Evolutionary conservation across 495 filamentous ascomycete genomes (phyloP).

Genomic region (Penicillium tannophilum): DNA sequence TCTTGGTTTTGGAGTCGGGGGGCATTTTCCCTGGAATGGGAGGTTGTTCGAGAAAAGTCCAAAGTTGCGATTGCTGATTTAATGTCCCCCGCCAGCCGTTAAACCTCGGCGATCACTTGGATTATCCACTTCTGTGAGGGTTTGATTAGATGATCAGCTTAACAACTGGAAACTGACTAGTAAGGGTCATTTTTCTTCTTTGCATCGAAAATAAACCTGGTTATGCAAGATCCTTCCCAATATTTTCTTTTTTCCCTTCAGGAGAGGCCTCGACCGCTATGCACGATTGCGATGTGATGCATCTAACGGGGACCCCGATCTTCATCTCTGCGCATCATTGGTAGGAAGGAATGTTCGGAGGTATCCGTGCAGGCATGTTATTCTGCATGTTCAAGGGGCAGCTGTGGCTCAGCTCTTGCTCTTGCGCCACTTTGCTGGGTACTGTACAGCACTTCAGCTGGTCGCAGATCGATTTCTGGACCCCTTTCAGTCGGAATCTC

Average conservation of each 20-base stretch:
- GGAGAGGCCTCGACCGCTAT: neutral
- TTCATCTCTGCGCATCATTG: neutral
- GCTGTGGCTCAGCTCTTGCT: neutral
- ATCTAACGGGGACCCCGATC: constrained; percentile 1
- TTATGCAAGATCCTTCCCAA: neutral
- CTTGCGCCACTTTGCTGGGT: neutral
- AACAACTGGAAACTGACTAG: too few species aligned
- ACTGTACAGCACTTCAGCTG: neutral
- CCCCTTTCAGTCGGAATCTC: neutral
- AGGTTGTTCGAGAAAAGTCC: constrained; percentile 1
- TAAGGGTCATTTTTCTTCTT: too few species aligned
- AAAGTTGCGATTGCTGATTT: neutral
- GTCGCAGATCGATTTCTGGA: neutral
- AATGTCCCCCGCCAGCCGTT: neutral
- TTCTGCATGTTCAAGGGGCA: neutral
- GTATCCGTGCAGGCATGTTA: too few species aligned
- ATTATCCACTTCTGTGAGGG: too few species aligned
- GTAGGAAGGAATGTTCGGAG: constrained; percentile 1
- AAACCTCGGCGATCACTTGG: neutral
- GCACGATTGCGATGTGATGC: constrained; percentile 8
- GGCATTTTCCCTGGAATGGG: constrained; percentile 12
- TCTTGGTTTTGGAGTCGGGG: constrained; percentile 27
- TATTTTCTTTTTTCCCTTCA: neutral
- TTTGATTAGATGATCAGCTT: too few species aligned
- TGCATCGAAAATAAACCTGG: neutral